phyloP scores from a whole-genome alignment of 2,329 filamentous ascomycete species.

The Colletotrichum spaethianum region DNA sequence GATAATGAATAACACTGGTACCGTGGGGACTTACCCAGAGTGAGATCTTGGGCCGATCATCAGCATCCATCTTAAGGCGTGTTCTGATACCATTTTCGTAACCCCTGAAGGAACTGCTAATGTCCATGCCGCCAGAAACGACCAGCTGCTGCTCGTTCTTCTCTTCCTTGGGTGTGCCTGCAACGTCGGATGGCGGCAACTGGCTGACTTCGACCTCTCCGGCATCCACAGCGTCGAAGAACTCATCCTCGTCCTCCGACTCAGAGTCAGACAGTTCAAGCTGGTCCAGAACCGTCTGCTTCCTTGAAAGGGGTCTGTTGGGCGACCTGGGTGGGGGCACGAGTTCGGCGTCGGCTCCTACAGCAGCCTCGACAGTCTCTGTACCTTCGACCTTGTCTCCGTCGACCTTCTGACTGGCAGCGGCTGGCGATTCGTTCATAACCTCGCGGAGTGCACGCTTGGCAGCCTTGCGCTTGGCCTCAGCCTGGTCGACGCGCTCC shows the following conservation, averaged over 20 bases:
- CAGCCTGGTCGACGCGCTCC: conserved; percentile 87
- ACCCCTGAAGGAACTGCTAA: conserved; percentile 85
- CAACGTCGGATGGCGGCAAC: conserved; percentile 62
- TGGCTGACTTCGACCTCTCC: conserved; percentile 88
- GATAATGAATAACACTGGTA: background rate
- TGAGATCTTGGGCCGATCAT: conserved; percentile 93
- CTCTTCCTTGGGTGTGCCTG: conserved; percentile 52
- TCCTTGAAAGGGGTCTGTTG: conserved; percentile 61
- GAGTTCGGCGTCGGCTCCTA: conserved; percentile 37
- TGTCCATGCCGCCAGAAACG: conserved; percentile 69
- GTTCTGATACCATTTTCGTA: conserved; percentile 91
- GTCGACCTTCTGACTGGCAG: conserved; percentile 49
- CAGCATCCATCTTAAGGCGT: conserved; percentile 88
- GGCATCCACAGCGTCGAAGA: conserved; percentile 96
- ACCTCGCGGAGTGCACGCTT: conserved; percentile 92
- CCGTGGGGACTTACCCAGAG: conserved; percentile 81
- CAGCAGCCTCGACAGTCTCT: conserved; percentile 51
- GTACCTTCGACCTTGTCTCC: conserved; percentile 46
- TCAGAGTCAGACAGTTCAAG: conserved; percentile 85
- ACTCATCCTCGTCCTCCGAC: conserved; percentile 86
- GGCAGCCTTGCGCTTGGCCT: conserved; percentile 89
- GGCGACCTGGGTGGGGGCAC: conserved; percentile 55
- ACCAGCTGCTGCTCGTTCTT: conserved; percentile 59
- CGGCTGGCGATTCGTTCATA: conserved; percentile 59
- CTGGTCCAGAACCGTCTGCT: conserved; percentile 78